Conservation (phyloP, 2,329 filamentous ascomycete species). For the Pseudogymnoascus verrucosus region DNA sequence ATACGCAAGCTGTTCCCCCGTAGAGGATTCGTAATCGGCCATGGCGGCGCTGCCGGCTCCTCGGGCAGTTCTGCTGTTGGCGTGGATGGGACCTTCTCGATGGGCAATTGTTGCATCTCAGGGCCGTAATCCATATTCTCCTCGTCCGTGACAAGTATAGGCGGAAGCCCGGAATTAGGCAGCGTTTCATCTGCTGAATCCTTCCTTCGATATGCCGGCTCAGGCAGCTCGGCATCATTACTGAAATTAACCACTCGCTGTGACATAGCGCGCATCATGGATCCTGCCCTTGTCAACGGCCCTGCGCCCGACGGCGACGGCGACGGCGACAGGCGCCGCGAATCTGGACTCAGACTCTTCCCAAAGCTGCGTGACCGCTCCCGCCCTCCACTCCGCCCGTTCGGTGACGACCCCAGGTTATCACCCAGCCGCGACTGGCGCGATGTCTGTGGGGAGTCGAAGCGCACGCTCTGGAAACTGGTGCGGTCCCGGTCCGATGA, state of each 20-base stretch:
- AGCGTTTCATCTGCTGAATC: constrained; percentile 17
- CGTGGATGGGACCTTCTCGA: constrained; percentile 13
- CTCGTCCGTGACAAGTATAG: not conserved
- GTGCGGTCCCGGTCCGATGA: constrained; percentile 36
- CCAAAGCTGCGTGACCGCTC: constrained; percentile 50
- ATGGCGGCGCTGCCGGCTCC: constrained; percentile 10
- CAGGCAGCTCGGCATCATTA: constrained; percentile 78
- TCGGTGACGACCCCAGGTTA: constrained; percentile 44
- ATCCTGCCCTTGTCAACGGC: constrained; percentile 61
- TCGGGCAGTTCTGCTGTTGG: not conserved
- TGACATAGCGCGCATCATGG: constrained; percentile 79
- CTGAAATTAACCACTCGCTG: constrained; percentile 96
- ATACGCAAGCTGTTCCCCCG: constrained; percentile 80
- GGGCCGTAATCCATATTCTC: not conserved
- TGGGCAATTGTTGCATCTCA: not conserved
- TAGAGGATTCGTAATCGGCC: constrained; percentile 62
- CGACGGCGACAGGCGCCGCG: constrained; percentile 42
- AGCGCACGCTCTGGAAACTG: constrained; percentile 46
- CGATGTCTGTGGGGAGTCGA: constrained; percentile 32
- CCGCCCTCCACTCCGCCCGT: constrained; percentile 25
- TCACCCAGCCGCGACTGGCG: constrained; percentile 32
- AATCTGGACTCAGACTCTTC: constrained; percentile 44
- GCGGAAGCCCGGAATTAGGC: not conserved
- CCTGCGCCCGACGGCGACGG: constrained; percentile 55
- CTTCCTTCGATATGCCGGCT: constrained; percentile 44